Evolutionary conservation across 1,284 basidiomycete genomes (phyloP), one percentile per base, ranked within the genome.

Genomic region (Tilletia setariae): DNA sequence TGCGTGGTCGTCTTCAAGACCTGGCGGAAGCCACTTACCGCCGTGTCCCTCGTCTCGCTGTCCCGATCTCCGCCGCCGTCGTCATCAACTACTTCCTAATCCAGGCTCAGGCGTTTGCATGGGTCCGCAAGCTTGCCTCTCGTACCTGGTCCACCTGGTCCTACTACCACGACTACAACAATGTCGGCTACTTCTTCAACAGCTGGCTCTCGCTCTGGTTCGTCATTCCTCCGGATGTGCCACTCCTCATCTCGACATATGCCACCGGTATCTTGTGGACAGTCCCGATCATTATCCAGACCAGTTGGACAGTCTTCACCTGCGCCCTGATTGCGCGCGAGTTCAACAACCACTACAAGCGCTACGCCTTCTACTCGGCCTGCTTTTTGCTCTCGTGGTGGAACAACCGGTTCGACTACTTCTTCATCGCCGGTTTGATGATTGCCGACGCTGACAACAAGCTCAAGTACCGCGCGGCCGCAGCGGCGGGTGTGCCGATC

Each of bases 201-300:
- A 72, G 72, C 43, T 78, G 72, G 42, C 71, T 79, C 32, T 69
- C 73, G 65, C 73, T 79, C 19, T 79, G 78, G 78, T 79, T 74
- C 72, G 72, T 76, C 2, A 62, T 69, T 8, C 78, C 78, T 11
- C 76, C 76, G 15, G 67, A 70, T 1, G 62, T 68, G 51, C 78
- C 78, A 3, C 71, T 72, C 1, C 65, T 77, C 4, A 76, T 76
- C 43, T 73, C 75, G 8, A 71, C 72, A 0, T 79, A 79, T 40
- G 78, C 78, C 25, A 79, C 78, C 1, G 77, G 78, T 71, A 74
- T 79, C 62, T 75, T 79, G 9, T 79, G 78, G 78, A 78, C 78
- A 28, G 76, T 78, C 35, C 78, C 78, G 15, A 70, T 79, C 21
- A 78, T 79, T 23, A 75, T 79, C 25, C 74, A 76, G 64, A 70